Evolutionary conservation across 768 basidiomycete genomes (phyloP), one percentile per base, ranked within the genome.

Genomic region (Mycena rosella): DNA sequence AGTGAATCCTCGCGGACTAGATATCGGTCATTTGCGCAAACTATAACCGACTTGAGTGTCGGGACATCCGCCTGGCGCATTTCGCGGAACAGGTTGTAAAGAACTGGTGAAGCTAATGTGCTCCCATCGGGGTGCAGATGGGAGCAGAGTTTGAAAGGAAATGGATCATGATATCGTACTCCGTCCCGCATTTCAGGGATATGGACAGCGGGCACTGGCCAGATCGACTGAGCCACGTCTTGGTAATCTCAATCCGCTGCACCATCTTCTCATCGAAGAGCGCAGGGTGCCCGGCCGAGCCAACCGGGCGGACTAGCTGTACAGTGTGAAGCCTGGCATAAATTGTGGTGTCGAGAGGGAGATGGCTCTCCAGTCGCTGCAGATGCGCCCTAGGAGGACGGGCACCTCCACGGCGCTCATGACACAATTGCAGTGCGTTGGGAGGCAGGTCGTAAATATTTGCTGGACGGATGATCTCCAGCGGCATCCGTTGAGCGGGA

Each of bases 261-360:
- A 40, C 52, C 11, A 53, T 22, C 52, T 52, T 60, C 27, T 59
- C 32, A 11, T 59, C 57, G 26, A 56, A 38, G 3, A 22, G 15
- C 44, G 22, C 32, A 29, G 11, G n/a, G n/a, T n/a, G n/a, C n/a
- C n/a, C 0, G 52, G 11, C 32, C 7, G 52, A 22, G 6, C 8
- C 11, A n/a, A 3, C 22, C 15, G 29, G 22, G 11, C 42, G 36
- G 9, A 44, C 29, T n/a, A 59, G 65, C 36, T 68, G 60, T 1
- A 53, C 60, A 26, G 63, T 26, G 26, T 68, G 66, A 17, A 68
- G 44, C 17, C 36, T 27, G 20, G 53, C 32, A 77, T 78, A 79
- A 79, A 57, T 20, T 68, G 65, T 20, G 78, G 78, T 7, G 67
- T 72, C 7, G 63, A 45, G 15, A 48, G 58, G 8, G 58, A 36